Evolutionary conservation across 75 land plant species (phyloP).

Genomic region (Pinus tabuliformis): DNA sequence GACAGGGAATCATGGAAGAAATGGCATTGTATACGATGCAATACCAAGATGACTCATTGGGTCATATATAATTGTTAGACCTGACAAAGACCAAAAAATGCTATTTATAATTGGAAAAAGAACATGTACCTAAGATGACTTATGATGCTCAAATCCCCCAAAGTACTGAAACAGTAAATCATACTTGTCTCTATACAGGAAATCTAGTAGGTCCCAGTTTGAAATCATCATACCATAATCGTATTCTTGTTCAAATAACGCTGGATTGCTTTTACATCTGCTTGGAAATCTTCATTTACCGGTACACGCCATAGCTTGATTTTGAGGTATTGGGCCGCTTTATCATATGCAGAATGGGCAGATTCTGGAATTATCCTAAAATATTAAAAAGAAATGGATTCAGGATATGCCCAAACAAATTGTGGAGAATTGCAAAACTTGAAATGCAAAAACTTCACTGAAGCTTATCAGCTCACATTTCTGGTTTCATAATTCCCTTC

Average conservation of each 20-base stretch:
- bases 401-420: slow-evolving; percentile 1
- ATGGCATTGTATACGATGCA: no score
- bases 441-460: not conserved
- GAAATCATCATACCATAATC: slow-evolving; percentile 58
- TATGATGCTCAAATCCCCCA: not conserved
- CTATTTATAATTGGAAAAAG: not conserved
- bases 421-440: not conserved
- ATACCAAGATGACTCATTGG: no score
- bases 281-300: slow-evolving; percentile 70
- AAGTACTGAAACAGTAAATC: slow-evolving; percentile 1
- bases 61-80: no score
- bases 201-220: not conserved
- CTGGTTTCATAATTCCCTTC: slow-evolving; percentile 85
- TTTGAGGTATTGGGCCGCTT: slow-evolving; percentile 96
- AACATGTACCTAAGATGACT: not conserved
- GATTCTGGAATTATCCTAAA: slow-evolving; percentile 90
- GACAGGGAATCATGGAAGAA: no score
- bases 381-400: slow-evolving; percentile 1
- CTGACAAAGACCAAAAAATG: not conserved
- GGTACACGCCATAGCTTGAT: slow-evolving; percentile 88
- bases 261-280: slow-evolving; percentile 72
- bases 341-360: slow-evolving; percentile 99
- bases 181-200: not conserved
- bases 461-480: slow-evolving; percentile 59
- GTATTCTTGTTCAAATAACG: slow-evolving; percentile 77